phyloP scores from a whole-genome alignment of 129 eudicot species.

The Calendula officinalis region DNA sequence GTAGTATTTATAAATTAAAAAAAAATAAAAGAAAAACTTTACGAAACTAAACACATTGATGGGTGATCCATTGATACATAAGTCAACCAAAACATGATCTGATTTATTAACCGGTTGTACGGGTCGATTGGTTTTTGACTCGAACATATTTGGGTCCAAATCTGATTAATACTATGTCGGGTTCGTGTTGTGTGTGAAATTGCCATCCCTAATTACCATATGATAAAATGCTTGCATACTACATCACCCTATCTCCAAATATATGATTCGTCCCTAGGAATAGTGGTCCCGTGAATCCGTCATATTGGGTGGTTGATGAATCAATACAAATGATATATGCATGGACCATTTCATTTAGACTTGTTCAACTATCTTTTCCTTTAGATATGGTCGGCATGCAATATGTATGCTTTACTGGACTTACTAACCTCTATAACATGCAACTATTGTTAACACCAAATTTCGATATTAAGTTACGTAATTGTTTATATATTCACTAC shows the following conservation, averaged over 20 bases:
- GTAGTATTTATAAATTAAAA: too few relatives aligned
- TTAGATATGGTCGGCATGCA: constrained; percentile 37
- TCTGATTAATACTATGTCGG: too few relatives aligned
- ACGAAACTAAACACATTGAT: too few relatives aligned
- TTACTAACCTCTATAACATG: constrained; percentile 16
- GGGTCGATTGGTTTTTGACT: too few relatives aligned
- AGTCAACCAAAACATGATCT: too few relatives aligned
- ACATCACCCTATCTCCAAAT: not conserved
- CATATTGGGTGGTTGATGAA: constrained; percentile 12
- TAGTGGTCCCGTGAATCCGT: constrained; percentile 16
- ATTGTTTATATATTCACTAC: constrained; percentile 9
- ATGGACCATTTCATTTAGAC: constrained; percentile 38
- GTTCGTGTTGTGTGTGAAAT: too few relatives aligned
- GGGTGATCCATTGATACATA: too few relatives aligned
- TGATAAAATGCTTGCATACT: too few relatives aligned
- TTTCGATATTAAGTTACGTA: constrained; percentile 1
- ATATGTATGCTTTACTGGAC: constrained; percentile 25
- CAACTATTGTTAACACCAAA: constrained; percentile 5
- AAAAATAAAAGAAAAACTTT: too few relatives aligned
- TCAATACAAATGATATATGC: constrained; percentile 29
- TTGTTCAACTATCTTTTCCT: constrained; percentile 39
- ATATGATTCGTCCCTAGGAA: not conserved
- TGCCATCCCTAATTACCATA: too few relatives aligned
- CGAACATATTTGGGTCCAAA: too few relatives aligned
- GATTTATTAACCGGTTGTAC: too few relatives aligned